Evolutionary conservation across 495 filamentous ascomycete species (phyloP), one percentile per base, ranked within the genome.

Genomic region (Aspergillus wentii): DNA sequence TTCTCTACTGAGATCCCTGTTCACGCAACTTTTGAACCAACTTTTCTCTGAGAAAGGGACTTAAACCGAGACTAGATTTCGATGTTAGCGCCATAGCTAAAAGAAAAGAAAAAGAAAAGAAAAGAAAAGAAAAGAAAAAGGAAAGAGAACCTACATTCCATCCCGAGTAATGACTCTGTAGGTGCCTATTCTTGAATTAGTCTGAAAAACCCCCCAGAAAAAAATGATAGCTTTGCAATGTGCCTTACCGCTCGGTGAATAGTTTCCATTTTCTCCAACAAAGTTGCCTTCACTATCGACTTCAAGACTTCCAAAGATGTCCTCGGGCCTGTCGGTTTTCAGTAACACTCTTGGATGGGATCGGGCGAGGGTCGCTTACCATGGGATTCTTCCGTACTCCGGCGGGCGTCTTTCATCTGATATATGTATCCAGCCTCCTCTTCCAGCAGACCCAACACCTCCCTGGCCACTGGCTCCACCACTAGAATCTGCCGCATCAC

Each of bases 241-340:
- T n/a, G n/a, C n/a, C 52, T 59, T 77, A 62, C 79, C 79, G 56
- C 71, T 76, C 3, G 61, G 43, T 53, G 80, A 75, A 60, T 78
- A 82, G 21, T 70, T 74, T 25, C 79, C 79, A 42, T 68, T 55
- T 0, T 60, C 68, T 13, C 62, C 77, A 11, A 80, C 74, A 52
- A 95, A 86, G n/a, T 75, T 64, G 1, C 91, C 91, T 14, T 73
- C 45, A 3, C 72, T 76, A 68, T 94, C 82, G 8, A 95, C 86
- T 55, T 92, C 83, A 32, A 95, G 70, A 52, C 90, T 95, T 21
- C 91, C 91, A 51, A 97, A 82, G 40, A 97, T 97, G 65, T 97
- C 88, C 61, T 94, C 90, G 0, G 79, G 78, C 71, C 75, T 70
- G 25, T 38, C 30, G 37, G 13, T 4, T 20, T 33, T 62, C 27